phyloP scores from a whole-genome alignment of 345 rosid genomes.

The Eucalyptus dawsonii region DNA sequence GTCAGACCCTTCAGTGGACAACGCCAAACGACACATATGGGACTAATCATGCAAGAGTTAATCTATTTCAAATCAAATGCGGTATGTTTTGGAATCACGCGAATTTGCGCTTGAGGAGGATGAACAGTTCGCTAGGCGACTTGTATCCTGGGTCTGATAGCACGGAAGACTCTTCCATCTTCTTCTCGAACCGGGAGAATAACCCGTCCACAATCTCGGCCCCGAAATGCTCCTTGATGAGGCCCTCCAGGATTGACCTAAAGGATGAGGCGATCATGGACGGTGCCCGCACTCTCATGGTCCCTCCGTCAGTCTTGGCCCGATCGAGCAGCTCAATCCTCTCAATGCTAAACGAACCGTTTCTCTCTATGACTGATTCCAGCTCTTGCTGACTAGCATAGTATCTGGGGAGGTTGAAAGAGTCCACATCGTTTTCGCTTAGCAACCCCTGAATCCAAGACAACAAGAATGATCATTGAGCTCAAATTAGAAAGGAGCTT shows the following conservation, averaged over 20 bases:
- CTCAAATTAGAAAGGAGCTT: background rate
- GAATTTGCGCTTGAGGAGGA: background rate
- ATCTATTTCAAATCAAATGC: background rate
- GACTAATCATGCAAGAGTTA: background rate
- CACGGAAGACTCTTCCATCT: background rate
- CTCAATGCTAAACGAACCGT: conserved; percentile 6
- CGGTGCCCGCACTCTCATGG: background rate
- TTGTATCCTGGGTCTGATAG: background rate
- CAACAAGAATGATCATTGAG: background rate
- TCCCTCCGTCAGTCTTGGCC: background rate
- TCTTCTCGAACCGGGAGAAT: background rate
- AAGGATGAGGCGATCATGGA: background rate
- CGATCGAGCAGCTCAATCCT: background rate
- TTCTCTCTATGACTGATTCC: background rate
- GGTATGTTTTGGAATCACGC: background rate
- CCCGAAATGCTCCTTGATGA: conserved; percentile 3
- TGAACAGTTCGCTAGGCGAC: background rate
- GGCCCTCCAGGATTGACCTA: background rate
- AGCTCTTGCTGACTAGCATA: background rate
- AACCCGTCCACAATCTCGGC: background rate
- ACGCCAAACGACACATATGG: background rate
- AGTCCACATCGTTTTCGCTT: conserved; percentile 6
- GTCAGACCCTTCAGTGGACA: background rate
- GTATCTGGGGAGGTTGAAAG: conserved; percentile 22
- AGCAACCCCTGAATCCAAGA: conserved; percentile 2